Conservation (phyloP, 2,329 filamentous ascomycete genomes). For the Curvularia hawaiiensis region DNA sequence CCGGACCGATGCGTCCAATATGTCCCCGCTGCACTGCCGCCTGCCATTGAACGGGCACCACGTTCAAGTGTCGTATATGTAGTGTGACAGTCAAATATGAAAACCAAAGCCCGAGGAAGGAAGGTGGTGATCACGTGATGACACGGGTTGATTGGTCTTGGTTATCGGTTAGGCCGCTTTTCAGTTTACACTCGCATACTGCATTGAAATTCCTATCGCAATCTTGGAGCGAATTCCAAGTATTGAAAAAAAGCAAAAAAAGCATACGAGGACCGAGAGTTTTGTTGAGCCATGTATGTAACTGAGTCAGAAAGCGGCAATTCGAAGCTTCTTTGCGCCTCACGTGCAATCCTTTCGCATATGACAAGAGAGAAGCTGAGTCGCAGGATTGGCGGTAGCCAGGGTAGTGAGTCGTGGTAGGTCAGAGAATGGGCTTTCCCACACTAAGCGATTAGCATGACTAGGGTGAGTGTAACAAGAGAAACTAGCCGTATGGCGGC, state of each 20-base stretch:
- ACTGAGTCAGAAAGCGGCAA: not conserved
- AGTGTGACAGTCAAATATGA: not conserved
- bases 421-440: not conserved
- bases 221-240: not conserved
- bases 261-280: not conserved
- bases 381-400: not conserved
- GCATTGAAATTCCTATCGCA: not conserved
- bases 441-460: not conserved
- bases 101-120: not conserved
- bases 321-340: not conserved
- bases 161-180: not conserved
- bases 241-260: too few relatives aligned
- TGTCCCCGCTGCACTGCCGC: not conserved
- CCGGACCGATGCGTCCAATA: not conserved
- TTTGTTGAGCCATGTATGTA: not conserved
- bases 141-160: not conserved
- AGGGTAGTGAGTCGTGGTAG: constrained; percentile 2
- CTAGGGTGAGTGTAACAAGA: not conserved
- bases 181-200: not conserved
- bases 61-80: not conserved
- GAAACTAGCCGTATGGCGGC: not conserved
- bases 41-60: not conserved
- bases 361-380: not conserved
- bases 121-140: too few relatives aligned
- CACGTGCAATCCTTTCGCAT: not conserved